phyloP scores from a whole-genome alignment of 2,329 filamentous ascomycete species.

The Fusarium staphyleae region DNA sequence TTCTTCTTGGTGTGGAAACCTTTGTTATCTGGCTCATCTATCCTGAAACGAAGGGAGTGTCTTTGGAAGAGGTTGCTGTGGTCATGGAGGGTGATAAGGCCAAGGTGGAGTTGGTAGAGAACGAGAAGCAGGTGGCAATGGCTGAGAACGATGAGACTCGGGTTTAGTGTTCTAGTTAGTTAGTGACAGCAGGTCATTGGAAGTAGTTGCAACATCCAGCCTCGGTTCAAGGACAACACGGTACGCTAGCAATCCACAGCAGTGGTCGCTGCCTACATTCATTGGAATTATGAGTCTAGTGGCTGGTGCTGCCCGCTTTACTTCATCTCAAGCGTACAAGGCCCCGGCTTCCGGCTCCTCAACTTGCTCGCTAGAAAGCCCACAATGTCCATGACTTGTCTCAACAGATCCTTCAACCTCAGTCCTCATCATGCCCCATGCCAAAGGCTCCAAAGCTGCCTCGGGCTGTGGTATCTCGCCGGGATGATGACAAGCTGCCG shows the following conservation, averaged over 20 bases:
- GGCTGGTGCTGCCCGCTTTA: too few relatives aligned
- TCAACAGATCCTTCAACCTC: not conserved
- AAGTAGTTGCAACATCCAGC: too few relatives aligned
- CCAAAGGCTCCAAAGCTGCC: not conserved
- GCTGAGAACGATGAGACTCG: too few relatives aligned
- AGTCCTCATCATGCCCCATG: constrained; percentile 9
- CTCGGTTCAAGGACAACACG: too few relatives aligned
- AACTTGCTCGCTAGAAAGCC: constrained; percentile 11
- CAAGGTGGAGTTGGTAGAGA: constrained; percentile 2
- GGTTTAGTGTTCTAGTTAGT: too few relatives aligned
- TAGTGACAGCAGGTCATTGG: too few relatives aligned
- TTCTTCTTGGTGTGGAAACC: constrained; percentile 38
- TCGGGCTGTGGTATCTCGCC: not conserved
- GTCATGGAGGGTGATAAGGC: constrained; percentile 19
- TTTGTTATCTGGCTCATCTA: constrained; percentile 24
- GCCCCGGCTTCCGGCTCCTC: not conserved
- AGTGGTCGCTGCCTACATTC: too few relatives aligned
- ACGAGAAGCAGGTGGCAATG: not conserved
- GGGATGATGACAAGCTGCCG: constrained; percentile 16
- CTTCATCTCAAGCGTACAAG: too few relatives aligned
- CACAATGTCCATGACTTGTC: constrained; percentile 1
- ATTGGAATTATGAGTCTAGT: too few relatives aligned
- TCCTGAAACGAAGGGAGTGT: constrained; percentile 17
- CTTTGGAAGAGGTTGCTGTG: constrained; percentile 18
- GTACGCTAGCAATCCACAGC: too few relatives aligned